phyloP scores from a whole-genome alignment of 345 rosid genomes.

The Bretschneidera sinensis region DNA sequence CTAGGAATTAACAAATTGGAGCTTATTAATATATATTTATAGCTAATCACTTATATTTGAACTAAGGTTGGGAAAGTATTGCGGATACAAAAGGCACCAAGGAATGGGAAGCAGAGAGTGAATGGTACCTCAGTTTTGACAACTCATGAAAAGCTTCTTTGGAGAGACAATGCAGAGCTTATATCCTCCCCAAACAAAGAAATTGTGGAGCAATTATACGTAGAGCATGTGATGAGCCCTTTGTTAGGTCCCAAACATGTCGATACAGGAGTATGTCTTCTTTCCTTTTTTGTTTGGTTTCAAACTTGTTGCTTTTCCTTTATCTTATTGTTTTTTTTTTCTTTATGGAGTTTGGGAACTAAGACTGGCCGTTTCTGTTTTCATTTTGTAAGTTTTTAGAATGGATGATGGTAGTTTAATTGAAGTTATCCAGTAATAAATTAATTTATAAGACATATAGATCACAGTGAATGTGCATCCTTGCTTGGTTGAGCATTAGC shows the following conservation, averaged over 20 bases:
- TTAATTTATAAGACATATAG: neutral
- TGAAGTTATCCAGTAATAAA: too few relatives aligned
- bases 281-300: neutral
- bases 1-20: too few relatives aligned
- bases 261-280: conserved; percentile 61
- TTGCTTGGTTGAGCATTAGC: neutral
- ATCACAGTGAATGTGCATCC: neutral
- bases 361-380: too few relatives aligned
- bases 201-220: conserved; percentile 44
- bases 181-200: conserved; percentile 38
- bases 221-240: conserved; percentile 57
- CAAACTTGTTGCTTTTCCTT: neutral
- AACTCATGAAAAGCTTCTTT: conserved; percentile 43
- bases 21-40: too few relatives aligned
- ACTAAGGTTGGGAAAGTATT: conserved; percentile 67
- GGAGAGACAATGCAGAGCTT: conserved; percentile 47
- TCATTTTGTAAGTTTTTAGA: too few relatives aligned
- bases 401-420: too few relatives aligned
- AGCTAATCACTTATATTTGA: too few relatives aligned
- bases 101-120: conserved; percentile 29
- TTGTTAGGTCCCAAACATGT: conserved; percentile 67
- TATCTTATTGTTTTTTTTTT: neutral
- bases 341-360: too few relatives aligned
- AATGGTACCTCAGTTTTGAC: conserved; percentile 25
- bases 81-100: conserved; percentile 55